Percentiles rank a stretch among this genome's conserved stretches.
Conservation (phyloP, 192 early-diverging fungal genomes). For the Backusella macrospora region DNA sequence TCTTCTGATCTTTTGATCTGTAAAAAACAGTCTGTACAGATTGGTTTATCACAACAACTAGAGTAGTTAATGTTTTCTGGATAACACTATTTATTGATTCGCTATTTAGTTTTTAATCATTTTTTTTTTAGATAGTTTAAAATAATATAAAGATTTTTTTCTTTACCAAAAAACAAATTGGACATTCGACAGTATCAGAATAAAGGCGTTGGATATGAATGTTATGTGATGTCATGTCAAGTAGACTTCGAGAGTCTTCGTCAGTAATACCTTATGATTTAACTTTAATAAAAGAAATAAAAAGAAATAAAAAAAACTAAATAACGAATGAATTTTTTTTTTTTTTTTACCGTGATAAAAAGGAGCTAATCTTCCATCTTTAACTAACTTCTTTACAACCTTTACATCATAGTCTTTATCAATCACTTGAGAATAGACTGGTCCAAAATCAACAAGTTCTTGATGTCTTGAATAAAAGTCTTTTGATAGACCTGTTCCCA, state of each 20-base stretch:
- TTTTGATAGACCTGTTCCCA: constrained; percentile 14
- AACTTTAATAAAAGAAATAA: neutral
- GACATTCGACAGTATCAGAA: constrained; percentile 35
- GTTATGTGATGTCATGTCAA: neutral
- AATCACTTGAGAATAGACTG: neutral
- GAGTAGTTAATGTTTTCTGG: constrained; percentile 91
- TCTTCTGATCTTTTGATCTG: constrained; percentile 89
- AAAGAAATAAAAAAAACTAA: no score
- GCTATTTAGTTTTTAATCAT: neutral
- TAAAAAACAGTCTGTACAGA: constrained; percentile 96
- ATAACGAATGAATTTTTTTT: no score
- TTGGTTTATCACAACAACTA: constrained; percentile 90
- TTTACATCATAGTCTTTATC: constrained; percentile 30
- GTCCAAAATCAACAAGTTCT: constrained; percentile 3
- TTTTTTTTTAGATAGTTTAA: neutral
- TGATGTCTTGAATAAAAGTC: constrained; percentile 16
- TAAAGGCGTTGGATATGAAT: neutral
- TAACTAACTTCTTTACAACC: constrained; percentile 23
- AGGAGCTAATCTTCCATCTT: constrained; percentile 29
- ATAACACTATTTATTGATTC: constrained; percentile 71
- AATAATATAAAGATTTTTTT: neutral
- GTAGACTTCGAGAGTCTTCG: neutral
- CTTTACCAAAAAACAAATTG: constrained; percentile 37
- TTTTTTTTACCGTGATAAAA: constrained; percentile 33
- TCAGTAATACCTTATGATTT: neutral